These are phyloP conservation scores for Gymnopus androsaceus DNA, from an alignment of 1,284 basidiomycete species.

Conservation along the genomic window DNA sequence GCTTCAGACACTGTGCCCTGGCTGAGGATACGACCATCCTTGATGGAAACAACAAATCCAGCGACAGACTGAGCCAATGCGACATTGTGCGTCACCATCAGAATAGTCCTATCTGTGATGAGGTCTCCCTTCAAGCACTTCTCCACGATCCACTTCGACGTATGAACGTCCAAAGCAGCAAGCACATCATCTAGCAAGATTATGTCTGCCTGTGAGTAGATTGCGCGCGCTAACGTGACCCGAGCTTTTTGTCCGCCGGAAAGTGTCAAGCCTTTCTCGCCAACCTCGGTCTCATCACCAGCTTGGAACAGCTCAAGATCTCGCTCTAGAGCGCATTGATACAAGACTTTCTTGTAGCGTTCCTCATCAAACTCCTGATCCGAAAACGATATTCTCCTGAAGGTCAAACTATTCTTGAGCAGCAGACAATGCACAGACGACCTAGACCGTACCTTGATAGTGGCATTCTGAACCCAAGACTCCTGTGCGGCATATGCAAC, in stretches of 20 bases:
- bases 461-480: constrained; percentile 70
- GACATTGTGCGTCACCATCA: constrained; percentile 74
- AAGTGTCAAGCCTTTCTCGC: constrained; percentile 2
- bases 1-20: constrained; percentile 43
- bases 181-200: constrained; percentile 68
- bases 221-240: constrained; percentile 51
- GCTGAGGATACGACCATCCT: constrained; percentile 44
- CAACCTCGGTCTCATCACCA: constrained; percentile 63
- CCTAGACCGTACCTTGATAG: constrained; percentile 37
- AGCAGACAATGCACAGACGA: constrained; percentile 36
- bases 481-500: constrained; percentile 80
- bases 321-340: constrained; percentile 57
- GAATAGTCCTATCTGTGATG: constrained; percentile 65
- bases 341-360: constrained; percentile 69
- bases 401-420: not conserved
- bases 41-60: constrained; percentile 56
- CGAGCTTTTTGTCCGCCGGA: constrained; percentile 65
- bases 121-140: constrained; percentile 74
- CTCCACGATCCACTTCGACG: constrained; percentile 75
- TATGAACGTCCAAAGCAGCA: constrained; percentile 63
- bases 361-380: constrained; percentile 69
- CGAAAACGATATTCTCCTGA: constrained; percentile 83
- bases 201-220: constrained; percentile 64
- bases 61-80: constrained; percentile 58
- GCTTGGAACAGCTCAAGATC: constrained; percentile 64